These are phyloP conservation scores for Xylaria sp. DNA, from an alignment of 2,329 filamentous ascomycete genomes.

Conservation along the genomic window DNA sequence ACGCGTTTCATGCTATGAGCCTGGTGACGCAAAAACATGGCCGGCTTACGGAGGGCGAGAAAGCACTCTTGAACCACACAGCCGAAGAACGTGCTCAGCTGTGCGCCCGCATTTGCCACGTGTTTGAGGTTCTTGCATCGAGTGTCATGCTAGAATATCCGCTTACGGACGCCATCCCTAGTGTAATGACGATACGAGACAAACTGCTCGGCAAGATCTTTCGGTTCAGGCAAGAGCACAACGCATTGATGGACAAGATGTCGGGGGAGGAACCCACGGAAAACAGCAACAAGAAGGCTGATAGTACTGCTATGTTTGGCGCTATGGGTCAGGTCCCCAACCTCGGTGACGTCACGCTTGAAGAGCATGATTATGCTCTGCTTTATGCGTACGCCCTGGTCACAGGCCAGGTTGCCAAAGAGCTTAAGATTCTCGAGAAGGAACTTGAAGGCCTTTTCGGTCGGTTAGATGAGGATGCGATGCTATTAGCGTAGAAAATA, in stretches of 20 bases:
- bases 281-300: conserved; percentile 17
- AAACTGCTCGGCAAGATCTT: conserved; percentile 87
- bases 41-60: conserved; percentile 80
- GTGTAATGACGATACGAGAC: conserved; percentile 82
- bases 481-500: conserved; percentile 62
- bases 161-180: conserved; percentile 87
- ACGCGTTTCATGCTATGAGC: conserved; percentile 96
- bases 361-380: conserved; percentile 87
- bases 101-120: conserved; percentile 89
- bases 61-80: conserved; percentile 82
- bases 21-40: conserved; percentile 86
- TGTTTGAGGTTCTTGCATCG: conserved; percentile 86
- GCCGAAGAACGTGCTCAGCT: conserved; percentile 81
- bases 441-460: conserved; percentile 74
- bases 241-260: conserved; percentile 53
- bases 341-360: conserved; percentile 57
- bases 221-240: conserved; percentile 79
- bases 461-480: conserved; percentile 68
- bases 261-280: conserved; percentile 21
- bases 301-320: conserved; percentile 31
- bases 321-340: conserved; percentile 43
- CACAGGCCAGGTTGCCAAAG: conserved; percentile 73
- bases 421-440: conserved; percentile 68
- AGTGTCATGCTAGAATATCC: conserved; percentile 96
- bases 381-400: conserved; percentile 89